Percentiles rank a stretch among this genome's conserved stretches.
These are phyloP conservation scores for Straminergon stramineum DNA, from an alignment of 225 moss, liverwort and hornwort species.

Conservation along the genomic window DNA sequence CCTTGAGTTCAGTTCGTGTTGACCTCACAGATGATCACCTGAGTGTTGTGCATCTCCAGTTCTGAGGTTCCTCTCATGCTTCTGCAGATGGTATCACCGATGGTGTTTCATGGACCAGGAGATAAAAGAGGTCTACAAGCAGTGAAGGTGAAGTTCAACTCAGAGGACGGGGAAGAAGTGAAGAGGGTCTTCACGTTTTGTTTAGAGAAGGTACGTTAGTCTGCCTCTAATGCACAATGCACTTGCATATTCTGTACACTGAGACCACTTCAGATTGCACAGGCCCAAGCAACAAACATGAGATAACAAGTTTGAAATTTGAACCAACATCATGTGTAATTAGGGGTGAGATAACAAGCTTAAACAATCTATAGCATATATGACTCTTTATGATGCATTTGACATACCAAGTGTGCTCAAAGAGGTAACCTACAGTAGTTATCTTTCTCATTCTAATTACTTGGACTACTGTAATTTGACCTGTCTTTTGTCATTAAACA, in stretches of 20 bases:
- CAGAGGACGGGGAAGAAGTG: constrained; percentile 26
- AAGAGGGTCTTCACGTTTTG: constrained; percentile 57
- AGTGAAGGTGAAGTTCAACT: constrained; percentile 39
- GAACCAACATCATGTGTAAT: not conserved
- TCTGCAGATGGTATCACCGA: constrained; percentile 54
- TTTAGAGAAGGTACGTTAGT: constrained; percentile 52
- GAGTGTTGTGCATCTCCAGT: not conserved
- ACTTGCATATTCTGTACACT: not conserved
- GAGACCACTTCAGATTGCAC: not conserved
- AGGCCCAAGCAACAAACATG: not conserved
- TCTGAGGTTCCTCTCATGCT: not conserved
- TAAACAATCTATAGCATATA: not conserved
- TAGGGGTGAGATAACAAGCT: not conserved
- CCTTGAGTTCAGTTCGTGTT: not conserved
- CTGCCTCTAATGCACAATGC: not conserved
- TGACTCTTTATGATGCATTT: not conserved
- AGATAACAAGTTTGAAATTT: not conserved
- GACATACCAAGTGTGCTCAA: not conserved
- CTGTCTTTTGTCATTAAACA: not conserved
- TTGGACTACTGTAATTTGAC: not conserved
- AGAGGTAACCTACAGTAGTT: too few species aligned
- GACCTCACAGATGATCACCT: not conserved
- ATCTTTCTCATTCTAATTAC: not conserved
- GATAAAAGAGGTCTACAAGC: constrained; percentile 73
- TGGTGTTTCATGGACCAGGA: constrained; percentile 65